Percentiles rank a stretch among this genome's conserved stretches.
Evolutionary conservation across 495 filamentous ascomycete genomes (phyloP).

Genomic region (Trichoderma asperelloides): DNA sequence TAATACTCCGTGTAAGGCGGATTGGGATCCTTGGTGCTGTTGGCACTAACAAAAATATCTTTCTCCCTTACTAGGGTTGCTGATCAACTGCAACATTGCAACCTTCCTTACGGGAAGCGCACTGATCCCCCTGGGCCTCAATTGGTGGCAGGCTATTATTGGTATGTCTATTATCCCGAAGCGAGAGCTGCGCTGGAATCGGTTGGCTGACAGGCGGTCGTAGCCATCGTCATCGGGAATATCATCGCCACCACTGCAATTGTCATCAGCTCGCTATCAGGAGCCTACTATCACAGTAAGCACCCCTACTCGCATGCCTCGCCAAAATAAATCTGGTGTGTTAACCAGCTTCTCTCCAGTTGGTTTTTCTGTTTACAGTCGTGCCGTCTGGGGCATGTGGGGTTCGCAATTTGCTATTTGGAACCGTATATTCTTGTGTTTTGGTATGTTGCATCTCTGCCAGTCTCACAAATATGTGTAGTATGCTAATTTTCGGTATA

Average conservation of each 20-base stretch:
- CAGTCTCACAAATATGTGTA: neutral
- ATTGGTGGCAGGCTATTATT: constrained; percentile 22
- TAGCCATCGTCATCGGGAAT: neutral
- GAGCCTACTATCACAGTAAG: constrained; percentile 3
- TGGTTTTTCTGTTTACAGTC: neutral
- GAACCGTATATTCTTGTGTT: constrained; percentile 21
- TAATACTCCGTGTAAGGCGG: neutral
- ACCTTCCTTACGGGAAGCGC: constrained; percentile 21
- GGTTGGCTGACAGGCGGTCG: neutral
- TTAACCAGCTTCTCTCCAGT: neutral
- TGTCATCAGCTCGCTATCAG: neutral
- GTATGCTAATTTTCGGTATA: neutral
- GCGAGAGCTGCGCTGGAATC: constrained; percentile 8
- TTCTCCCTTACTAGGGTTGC: constrained; percentile 21
- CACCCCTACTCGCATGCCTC: neutral
- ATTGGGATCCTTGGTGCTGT: neutral
- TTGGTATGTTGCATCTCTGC: neutral
- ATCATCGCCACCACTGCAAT: neutral
- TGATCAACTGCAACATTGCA: constrained; percentile 20
- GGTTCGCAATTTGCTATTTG: constrained; percentile 20
- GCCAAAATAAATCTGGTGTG: neutral
- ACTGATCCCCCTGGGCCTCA: constrained; percentile 21
- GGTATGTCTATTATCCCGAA: constrained; percentile 16
- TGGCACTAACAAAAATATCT: neutral
- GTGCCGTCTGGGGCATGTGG: constrained; percentile 4